phyloP scores from a whole-genome alignment of 371 early-diverging fungal species.

The Sporodiniella umbellata region DNA sequence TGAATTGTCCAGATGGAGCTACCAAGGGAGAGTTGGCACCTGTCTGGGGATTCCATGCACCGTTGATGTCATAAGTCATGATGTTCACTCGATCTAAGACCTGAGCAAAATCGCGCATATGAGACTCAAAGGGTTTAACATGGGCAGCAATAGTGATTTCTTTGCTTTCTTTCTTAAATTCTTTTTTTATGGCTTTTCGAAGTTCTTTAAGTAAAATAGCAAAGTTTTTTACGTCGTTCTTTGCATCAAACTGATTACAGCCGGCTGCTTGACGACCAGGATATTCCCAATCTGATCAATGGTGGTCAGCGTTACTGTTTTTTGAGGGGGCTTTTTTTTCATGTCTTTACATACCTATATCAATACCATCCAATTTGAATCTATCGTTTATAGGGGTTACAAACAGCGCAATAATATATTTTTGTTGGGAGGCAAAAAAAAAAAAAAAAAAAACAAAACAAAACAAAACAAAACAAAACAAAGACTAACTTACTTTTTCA shows the following conservation, averaged over 20 bases:
- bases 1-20: conserved; percentile 23
- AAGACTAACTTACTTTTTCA: conserved; percentile 7
- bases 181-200: conserved; percentile 51
- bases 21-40: conserved; percentile 56
- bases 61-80: conserved; percentile 58
- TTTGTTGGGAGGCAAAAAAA: no score
- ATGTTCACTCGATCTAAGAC: conserved; percentile 60
- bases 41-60: conserved; percentile 45
- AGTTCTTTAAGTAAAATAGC: conserved; percentile 51
- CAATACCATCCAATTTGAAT: conserved; percentile 28
- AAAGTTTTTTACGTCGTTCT: conserved; percentile 46
- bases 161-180: conserved; percentile 51
- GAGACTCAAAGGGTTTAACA: conserved; percentile 46
- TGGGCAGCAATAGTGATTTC: conserved; percentile 54
- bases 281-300: conserved; percentile 58
- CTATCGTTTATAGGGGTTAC: no score
- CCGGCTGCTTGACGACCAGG: conserved; percentile 55
- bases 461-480: no score
- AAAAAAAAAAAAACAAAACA: not conserved
- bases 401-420: no score
- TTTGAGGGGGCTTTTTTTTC: not conserved
- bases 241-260: conserved; percentile 40
- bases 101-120: conserved; percentile 48
- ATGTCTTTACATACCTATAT: conserved; percentile 38
- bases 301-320: no score